phyloP scores from a whole-genome alignment of 306 rosid genomes.

The Trichosanthes truncata region DNA sequence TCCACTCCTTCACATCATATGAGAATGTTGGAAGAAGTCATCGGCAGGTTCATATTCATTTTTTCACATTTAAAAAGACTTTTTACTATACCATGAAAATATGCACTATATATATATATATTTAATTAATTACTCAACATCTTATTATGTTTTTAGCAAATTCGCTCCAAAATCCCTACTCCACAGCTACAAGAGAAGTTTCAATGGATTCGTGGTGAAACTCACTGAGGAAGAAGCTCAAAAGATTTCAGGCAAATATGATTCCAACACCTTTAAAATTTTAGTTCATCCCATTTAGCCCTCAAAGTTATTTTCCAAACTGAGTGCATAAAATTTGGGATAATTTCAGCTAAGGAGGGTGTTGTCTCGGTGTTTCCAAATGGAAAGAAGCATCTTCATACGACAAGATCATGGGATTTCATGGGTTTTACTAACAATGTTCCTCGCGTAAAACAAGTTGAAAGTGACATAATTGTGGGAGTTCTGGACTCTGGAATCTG shows the following conservation, averaged over 20 bases:
- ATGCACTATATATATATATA: too few species aligned
- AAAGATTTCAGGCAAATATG: conserved; percentile 13
- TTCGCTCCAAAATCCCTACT: conserved; percentile 14
- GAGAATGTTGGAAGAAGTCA: conserved; percentile 16
- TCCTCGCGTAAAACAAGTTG: neutral
- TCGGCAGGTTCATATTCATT: conserved; percentile 17
- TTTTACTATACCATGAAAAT: neutral
- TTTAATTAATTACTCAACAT: neutral
- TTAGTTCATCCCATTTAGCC: too few species aligned
- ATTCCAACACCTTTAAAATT: too few species aligned
- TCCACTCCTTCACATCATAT: conserved; percentile 15
- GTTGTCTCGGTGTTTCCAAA: conserved; percentile 45
- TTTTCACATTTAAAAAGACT: neutral
- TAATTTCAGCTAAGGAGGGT: conserved; percentile 22
- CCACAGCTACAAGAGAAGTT: conserved; percentile 28
- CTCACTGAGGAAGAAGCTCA: conserved; percentile 24
- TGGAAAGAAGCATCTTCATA: conserved; percentile 18
- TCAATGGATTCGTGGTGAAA: conserved; percentile 28
- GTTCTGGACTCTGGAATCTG: conserved; percentile 39
- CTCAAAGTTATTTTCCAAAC: neutral
- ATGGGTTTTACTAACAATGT: conserved; percentile 23
- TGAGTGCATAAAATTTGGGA: neutral
- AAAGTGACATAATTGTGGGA: conserved; percentile 35
- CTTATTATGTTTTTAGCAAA: neutral
- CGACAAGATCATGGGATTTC: conserved; percentile 56